Conservation (phyloP, 164 flowering plant genomes). For the Malania oleifera region DNA sequence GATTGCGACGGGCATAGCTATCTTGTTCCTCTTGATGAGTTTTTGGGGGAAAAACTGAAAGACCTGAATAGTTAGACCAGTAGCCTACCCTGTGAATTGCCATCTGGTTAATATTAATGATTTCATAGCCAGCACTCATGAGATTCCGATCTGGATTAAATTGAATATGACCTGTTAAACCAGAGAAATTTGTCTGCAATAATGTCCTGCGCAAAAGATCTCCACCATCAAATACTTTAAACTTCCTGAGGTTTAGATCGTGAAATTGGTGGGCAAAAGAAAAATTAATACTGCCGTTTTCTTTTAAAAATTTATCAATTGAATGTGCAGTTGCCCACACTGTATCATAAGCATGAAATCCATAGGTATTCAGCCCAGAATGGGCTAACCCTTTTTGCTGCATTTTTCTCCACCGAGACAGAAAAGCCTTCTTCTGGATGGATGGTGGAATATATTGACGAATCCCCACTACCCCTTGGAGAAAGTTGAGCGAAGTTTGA, state of each 20-base stretch:
- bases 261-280: constrained; percentile 24
- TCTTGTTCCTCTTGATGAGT: constrained; percentile 5
- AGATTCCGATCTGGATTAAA: constrained; percentile 43
- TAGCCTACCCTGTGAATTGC: constrained; percentile 42
- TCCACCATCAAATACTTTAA: constrained; percentile 54
- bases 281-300: constrained; percentile 40
- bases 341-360: constrained; percentile 67
- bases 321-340: constrained; percentile 63
- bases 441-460: constrained; percentile 57
- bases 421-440: constrained; percentile 33
- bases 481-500: constrained; percentile 15
- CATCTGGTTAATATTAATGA: constrained; percentile 36
- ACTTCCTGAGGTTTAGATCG: constrained; percentile 22
- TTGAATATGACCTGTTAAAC: constrained; percentile 48
- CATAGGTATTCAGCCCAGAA: constrained; percentile 47
- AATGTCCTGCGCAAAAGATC: constrained; percentile 26
- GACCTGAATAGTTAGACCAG: constrained; percentile 52
- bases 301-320: constrained; percentile 38
- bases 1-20: constrained; percentile 13
- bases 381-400: constrained; percentile 22
- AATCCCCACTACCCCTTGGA: constrained; percentile 58
- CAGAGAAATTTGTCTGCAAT: constrained; percentile 40
- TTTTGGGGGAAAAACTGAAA: constrained; percentile 46
- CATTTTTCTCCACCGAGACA: constrained; percentile 37
- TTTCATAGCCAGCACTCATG: constrained; percentile 35